Base-by-base conservation (phyloP, 1,139 yeast genomes). In the Blastobotrys ciferrii region DNA sequence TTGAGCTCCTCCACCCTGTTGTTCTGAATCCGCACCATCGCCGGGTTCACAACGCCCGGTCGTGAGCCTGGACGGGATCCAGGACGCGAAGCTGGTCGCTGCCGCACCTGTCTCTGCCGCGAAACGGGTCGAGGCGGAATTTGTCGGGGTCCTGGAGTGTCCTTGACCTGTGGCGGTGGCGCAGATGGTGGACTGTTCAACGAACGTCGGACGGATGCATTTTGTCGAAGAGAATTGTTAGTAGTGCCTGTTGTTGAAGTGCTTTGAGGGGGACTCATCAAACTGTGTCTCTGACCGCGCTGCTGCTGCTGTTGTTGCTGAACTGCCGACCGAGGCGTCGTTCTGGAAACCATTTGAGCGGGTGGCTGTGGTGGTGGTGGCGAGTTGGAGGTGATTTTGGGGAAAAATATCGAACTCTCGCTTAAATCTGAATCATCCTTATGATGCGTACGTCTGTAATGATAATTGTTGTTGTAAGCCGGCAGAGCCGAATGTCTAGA, bases 1-100 rank as follows among this genome's bases (percentile, higher is more conserved):
- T 58, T 60, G 47, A 64, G 60, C 45, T 63, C 66, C 20, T 62
- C 67, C 6, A 64, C 62, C 28, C 62, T 54, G 30, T 51, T 38
- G 32, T 41, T 48, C 35, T 47, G 55, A 17, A 46, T 36, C 9
- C 52, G 28, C 18, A 43, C 42, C 14, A 43, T 35, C 2, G 49
- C 46, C 9, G 51, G 47, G 35, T 53, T 47, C 17, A 40, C 47
- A n/a, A 42, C 37, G 25, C 53, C 50, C 14, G 47, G 52, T 23
- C 59, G 32, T 2, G 57, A 53, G 5, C 45, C 52, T 1, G 59
- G 58, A 13, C 55, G 39, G 11, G 54, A 51, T 1, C 32, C 48
- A 2, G 55, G 55, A n/a, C n/a, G n/a, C n/a, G n/a, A n/a, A n/a
- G n/a, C n/a, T n/a, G n/a, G n/a, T n/a, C n/a, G n/a, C n/a, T n/a